These are phyloP conservation scores for Myxozyma neglecta DNA, from an alignment of 805 yeast species.

Conservation along the genomic window DNA sequence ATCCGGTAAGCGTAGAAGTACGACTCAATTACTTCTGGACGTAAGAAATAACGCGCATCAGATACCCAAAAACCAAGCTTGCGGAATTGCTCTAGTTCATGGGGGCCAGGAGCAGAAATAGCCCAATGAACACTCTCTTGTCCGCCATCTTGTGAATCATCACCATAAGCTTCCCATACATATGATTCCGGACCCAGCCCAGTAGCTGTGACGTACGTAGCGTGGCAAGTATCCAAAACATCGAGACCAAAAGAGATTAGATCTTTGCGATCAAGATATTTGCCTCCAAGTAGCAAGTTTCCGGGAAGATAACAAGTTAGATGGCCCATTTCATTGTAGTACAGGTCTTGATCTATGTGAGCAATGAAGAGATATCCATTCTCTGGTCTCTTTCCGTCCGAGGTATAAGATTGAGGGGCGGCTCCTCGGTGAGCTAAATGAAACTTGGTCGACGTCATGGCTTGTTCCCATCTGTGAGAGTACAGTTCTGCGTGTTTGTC, in stretches of 20 bases:
- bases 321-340: slow-evolving; percentile 31
- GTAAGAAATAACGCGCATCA: slow-evolving; percentile 43
- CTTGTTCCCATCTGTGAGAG: slow-evolving; percentile 23
- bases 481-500: slow-evolving; percentile 16
- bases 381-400: slow-evolving; percentile 16
- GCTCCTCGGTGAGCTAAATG: slow-evolving; percentile 21
- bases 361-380: slow-evolving; percentile 24
- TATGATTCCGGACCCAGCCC: slow-evolving; percentile 28
- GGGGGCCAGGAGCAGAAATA: slow-evolving; percentile 17
- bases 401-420: slow-evolving; percentile 13
- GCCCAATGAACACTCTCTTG: slow-evolving; percentile 21
- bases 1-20: slow-evolving; percentile 53
- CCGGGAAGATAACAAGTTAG: slow-evolving; percentile 28
- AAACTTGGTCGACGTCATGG: slow-evolving; percentile 18
- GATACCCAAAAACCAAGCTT: slow-evolving; percentile 27
- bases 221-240: slow-evolving; percentile 25
- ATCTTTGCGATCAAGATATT: slow-evolving; percentile 16
- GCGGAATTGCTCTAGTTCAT: slow-evolving; percentile 24
- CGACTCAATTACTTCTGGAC: slow-evolving; percentile 56
- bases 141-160: slow-evolving; percentile 1
- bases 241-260: slow-evolving; percentile 22
- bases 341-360: slow-evolving; percentile 6
- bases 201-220: slow-evolving; percentile 25
- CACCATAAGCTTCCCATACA: slow-evolving; percentile 20
- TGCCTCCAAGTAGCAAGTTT: slow-evolving; percentile 29